Evolutionary conservation across 768 basidiomycete genomes (phyloP).

Genomic region (Tephrocybe rancida): DNA sequence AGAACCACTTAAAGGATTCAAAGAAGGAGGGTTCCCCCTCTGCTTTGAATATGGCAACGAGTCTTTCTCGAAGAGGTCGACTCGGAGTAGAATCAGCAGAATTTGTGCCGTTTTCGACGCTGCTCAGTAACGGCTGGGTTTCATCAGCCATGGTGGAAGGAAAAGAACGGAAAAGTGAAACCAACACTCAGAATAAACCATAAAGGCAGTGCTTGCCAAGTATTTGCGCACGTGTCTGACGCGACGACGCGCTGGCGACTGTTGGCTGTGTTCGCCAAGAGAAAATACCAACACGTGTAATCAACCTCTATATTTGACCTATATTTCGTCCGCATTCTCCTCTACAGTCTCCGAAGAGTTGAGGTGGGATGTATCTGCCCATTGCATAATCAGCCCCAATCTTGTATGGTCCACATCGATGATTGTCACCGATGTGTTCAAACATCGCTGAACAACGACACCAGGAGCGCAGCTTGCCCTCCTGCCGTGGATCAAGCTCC

Average conservation of each 20-base stretch:
- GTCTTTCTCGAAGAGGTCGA: constrained; percentile 32
- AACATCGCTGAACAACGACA: constrained; percentile 37
- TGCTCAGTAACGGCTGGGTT: constrained; percentile 7
- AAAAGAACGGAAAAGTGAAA: constrained; percentile 3
- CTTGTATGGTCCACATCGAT: constrained; percentile 50
- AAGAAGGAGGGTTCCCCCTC: constrained; percentile 67
- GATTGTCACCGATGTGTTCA: constrained; percentile 60
- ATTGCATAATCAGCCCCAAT: constrained; percentile 48
- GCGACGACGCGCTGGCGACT: no score
- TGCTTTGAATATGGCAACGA: constrained; percentile 47
- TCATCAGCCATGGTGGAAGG: constrained; percentile 31
- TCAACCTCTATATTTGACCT: constrained; percentile 1
- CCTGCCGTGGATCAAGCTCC: constrained; percentile 43
- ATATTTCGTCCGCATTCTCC: constrained; percentile 53
- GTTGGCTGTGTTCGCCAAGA: no score
- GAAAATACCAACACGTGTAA: no score
- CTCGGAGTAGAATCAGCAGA: background rate
- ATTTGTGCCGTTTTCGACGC: background rate
- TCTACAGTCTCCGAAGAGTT: constrained; percentile 33
- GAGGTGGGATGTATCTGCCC: constrained; percentile 60
- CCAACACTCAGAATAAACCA: background rate
- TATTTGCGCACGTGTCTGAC: no score
- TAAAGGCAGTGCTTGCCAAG: constrained; percentile 15
- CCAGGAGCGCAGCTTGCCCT: constrained; percentile 37
- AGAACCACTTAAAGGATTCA: constrained; percentile 58